Percentiles rank a stretch among this genome's conserved stretches.
These are phyloP conservation scores for Iris macrosiphon DNA, from an alignment of 106 monocot species.

Conservation along the genomic window DNA sequence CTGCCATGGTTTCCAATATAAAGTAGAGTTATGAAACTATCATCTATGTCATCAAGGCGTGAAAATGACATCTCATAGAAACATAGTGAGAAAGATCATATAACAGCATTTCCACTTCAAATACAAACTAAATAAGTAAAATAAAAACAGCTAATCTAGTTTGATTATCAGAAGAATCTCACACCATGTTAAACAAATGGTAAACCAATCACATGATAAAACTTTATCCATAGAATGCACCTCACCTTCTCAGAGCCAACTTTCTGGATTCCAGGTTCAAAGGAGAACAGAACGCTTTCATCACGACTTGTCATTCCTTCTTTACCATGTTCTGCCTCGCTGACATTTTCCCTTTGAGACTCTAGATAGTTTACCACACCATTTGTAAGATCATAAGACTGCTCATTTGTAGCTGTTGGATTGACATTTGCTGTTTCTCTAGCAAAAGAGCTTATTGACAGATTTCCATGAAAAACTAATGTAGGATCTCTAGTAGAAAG, in stretches of 20 bases:
- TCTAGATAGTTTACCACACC: slow-evolving; percentile 8
- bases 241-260: slow-evolving; percentile 41
- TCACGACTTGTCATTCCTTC: slow-evolving; percentile 21
- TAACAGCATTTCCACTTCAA: no score
- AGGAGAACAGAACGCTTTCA: slow-evolving; percentile 55
- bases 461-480: slow-evolving; percentile 55
- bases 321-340: slow-evolving; percentile 19
- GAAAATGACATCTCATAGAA: no score
- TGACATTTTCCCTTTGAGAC: slow-evolving; percentile 4
- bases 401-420: slow-evolving; percentile 10
- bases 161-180: no score
- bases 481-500: slow-evolving; percentile 58
- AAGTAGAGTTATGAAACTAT: no score
- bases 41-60: no score
- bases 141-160: no score
- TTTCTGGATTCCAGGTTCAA: slow-evolving; percentile 41
- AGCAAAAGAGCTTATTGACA: slow-evolving; percentile 29
- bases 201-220: no score
- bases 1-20: no score
- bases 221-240: no score
- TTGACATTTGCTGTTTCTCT: slow-evolving; percentile 12
- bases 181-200: no score
- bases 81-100: no score
- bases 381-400: slow-evolving; percentile 17
- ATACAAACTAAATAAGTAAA: no score